These are phyloP conservation scores for Aureobasidium uvarum DNA, from an alignment of 2,329 filamentous ascomycete genomes.

Conservation along the genomic window DNA sequence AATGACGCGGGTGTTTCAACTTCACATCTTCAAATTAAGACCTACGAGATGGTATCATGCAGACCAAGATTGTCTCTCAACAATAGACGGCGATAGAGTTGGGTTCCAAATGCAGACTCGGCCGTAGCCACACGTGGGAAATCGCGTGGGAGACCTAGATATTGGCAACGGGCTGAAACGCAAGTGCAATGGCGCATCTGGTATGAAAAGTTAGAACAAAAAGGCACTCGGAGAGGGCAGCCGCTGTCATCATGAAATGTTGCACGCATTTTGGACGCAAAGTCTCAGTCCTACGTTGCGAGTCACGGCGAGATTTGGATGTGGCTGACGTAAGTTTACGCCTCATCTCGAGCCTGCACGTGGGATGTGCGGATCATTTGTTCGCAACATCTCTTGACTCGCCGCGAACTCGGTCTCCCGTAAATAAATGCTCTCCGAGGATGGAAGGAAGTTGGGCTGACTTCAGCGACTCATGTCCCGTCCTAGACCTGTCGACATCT, in stretches of 20 bases:
- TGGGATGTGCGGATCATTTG: neutral
- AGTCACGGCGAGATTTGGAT: neutral
- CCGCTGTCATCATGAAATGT: conserved; percentile 3
- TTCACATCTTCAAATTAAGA: neutral
- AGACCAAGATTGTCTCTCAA: neutral
- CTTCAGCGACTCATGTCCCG: conserved; percentile 1
- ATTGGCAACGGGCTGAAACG: conserved; percentile 6
- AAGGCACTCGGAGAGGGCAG: neutral
- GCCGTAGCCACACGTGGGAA: neutral
- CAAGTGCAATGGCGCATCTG: neutral
- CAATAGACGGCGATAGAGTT: neutral
- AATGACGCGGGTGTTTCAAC: conserved; percentile 2
- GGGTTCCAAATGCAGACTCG: neutral
- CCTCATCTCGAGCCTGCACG: conserved; percentile 1
- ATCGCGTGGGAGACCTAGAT: neutral
- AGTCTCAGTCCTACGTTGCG: neutral
- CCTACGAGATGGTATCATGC: neutral
- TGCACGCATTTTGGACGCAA: neutral
- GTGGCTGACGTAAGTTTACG: conserved; percentile 3
- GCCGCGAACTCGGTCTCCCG: neutral
- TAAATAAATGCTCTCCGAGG: neutral
- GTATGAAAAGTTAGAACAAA: neutral
- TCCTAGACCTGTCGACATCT: neutral
- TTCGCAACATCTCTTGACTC: conserved; percentile 12
- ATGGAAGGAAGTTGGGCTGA: neutral